Base-by-base conservation (phyloP, 2,329 filamentous ascomycete species). In the Kalmusia sp. region DNA sequence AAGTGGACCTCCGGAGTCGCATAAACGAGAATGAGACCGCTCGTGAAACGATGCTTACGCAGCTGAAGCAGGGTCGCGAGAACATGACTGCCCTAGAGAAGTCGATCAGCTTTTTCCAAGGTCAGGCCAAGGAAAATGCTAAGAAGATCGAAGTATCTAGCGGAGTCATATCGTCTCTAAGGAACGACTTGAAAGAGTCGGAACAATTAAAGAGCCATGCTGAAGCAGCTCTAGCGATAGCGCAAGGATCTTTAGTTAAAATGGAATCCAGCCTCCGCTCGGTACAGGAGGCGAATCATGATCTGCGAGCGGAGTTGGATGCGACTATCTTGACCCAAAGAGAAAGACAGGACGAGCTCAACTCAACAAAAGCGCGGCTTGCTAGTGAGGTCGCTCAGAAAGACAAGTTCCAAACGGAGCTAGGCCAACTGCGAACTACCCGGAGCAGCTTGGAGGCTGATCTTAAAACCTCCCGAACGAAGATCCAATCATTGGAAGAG, bases 261-360 rank as follows among this genome's bases (percentile, higher is more conserved):
- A 33, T 71, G 6, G 54, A 64, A 34, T 43, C 50, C 9, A 58
- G 51, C 14, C 45, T 65, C 4, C 47, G 47, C 6, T 55, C 50
- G 12, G 58, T 64, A 17, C 47, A 47, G 12, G 54, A 65, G 27
- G 54, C 49, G 4, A 63, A 59, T 9, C 49, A 52, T 24, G 52
- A 17, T 9, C 37, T 74, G 22, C 51, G 51, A 6, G 34, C 37
- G 8, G 65, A 74, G 17, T 51, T 75, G n/a, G 57, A 64, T 6
- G 40, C 57, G 9, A 48, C 61, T 2, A 61, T 57, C 12, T 33
- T 35, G 8, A 44, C 41, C 5, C 70, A 65, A 40, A 38, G 45
- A 4, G 57, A 62, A 8, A 22, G 71, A 3, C 59, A 70, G 44
- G 43, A 63, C 6, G 61, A 70, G 7, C 46, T 71, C 5, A 24